Evolutionary conservation across 495 filamentous ascomycete genomes (phyloP).

Genomic region (Hypoxylon subgilvum): DNA sequence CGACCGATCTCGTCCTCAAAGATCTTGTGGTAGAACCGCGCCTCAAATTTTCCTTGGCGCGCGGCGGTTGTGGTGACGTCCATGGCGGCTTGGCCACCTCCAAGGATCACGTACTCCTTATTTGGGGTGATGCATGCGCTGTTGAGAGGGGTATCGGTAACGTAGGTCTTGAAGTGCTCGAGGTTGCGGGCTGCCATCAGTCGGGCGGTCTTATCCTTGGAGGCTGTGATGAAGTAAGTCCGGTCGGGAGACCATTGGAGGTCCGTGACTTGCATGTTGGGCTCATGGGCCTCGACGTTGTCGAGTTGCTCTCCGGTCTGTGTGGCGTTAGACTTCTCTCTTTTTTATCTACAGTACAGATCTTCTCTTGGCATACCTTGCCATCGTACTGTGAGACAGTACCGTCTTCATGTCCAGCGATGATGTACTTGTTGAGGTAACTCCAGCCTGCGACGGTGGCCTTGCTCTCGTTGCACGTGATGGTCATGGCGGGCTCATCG

Average conservation of each 20-base stretch:
- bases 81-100: conserved; percentile 97
- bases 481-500: conserved; percentile 78
- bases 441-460: conserved; percentile 97
- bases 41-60: conserved; percentile 97
- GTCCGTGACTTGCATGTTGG: conserved; percentile 83
- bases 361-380: conserved; percentile 63
- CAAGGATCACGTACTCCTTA: conserved; percentile 96
- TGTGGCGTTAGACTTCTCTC: conserved; percentile 16
- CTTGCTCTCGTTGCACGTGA: conserved; percentile 92
- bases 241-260: conserved; percentile 93
- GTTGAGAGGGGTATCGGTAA: conserved; percentile 94
- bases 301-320: conserved; percentile 81
- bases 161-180: conserved; percentile 89
- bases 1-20: conserved; percentile 98
- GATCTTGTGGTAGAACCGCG: conserved; percentile 97
- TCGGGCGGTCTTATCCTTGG: conserved; percentile 94
- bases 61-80: conserved; percentile 96
- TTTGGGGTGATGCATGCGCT: conserved; percentile 89
- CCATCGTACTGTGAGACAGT: conserved; percentile 91
- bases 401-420: conserved; percentile 96
- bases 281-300: conserved; percentile 81
- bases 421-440: conserved; percentile 89
- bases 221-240: conserved; percentile 96
- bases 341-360: neutral
- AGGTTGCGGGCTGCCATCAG: conserved; percentile 82